These are phyloP conservation scores for Pseudogymnoascus sp. DNA, from an alignment of 2,329 filamentous ascomycete genomes.

Conservation along the genomic window DNA sequence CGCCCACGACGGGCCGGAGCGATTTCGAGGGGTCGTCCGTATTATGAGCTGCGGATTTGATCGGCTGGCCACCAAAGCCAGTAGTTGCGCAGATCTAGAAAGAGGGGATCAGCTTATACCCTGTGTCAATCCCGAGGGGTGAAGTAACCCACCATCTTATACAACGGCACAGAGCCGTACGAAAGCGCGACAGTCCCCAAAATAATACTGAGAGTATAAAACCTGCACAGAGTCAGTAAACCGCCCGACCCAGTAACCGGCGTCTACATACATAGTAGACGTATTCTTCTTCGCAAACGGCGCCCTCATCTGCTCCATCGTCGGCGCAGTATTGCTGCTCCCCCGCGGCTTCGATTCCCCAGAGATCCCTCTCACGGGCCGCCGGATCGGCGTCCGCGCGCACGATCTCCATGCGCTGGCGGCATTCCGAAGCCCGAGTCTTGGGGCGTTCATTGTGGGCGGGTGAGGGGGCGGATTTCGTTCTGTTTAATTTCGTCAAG, in stretches of 20 bases:
- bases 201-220: constrained; percentile 69
- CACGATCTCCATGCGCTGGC: background rate
- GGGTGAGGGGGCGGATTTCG: background rate
- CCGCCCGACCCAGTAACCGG: background rate
- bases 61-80: constrained; percentile 86
- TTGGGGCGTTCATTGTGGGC: background rate
- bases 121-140: constrained; percentile 12
- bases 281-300: constrained; percentile 60
- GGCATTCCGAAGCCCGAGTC: background rate
- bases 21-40: constrained; percentile 61
- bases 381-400: constrained; percentile 1
- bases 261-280: constrained; percentile 48
- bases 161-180: constrained; percentile 77
- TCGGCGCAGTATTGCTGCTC: constrained; percentile 30
- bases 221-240: constrained; percentile 35
- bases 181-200: constrained; percentile 71
- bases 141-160: constrained; percentile 61
- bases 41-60: constrained; percentile 66
- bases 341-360: constrained; percentile 1
- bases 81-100: constrained; percentile 70
- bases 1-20: constrained; percentile 69
- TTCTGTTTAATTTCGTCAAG: background rate
- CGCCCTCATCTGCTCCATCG: constrained; percentile 56
- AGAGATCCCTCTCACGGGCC: background rate
- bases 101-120: constrained; percentile 11